Base-by-base conservation (phyloP, 345 rosid genomes). In the Arabis alpina region DNA sequence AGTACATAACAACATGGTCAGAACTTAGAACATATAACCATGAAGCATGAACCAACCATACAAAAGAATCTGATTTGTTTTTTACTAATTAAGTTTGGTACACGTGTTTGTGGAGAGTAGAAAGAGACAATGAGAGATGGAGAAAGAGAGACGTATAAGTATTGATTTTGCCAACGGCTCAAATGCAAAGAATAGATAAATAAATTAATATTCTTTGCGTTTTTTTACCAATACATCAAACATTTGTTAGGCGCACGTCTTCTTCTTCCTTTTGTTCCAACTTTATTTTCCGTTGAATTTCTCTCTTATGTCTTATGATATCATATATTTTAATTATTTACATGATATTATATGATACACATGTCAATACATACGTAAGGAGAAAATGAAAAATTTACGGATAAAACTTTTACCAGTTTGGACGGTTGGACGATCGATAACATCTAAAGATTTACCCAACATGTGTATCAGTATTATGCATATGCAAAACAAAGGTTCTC, bases 161-260 rank as follows among this genome's bases (percentile, higher is more conserved):
- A 61, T 60, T 24, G 71, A 42, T 66, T 50, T 68, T 41, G 70
- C 63, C 62, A 60, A 68, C 43, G 61, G 61, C 30, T 67, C 70
- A 76, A 51, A 71, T 50, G 55, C 54, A 77, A 77, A 75, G 54
- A 72, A 63, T 72, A 64, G 23, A 51, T 52, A 48, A 61, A 19
- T 19, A 44, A 64, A 64, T 47, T 52, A 48, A 61, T 56, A 64
- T 61, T 27, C 71, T 66, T 49, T 66, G 67, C 67, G 59, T 52
- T 65, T 50, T 66, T 73, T 66, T 50, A 61, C 64, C 27, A 66
- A 60, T 50, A 30, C 51, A 54, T 58, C 56, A 47, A 34, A 47
- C 76, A 54, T 43, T 49, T 67, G 83, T 81, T 81, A 83, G 89
- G 89, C 87, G 79, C 43, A 81, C 75, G 87, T 85, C 85, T 61